These are phyloP conservation scores for Amanita exitialis DNA, from an alignment of 768 basidiomycete genomes.

Conservation along the genomic window DNA sequence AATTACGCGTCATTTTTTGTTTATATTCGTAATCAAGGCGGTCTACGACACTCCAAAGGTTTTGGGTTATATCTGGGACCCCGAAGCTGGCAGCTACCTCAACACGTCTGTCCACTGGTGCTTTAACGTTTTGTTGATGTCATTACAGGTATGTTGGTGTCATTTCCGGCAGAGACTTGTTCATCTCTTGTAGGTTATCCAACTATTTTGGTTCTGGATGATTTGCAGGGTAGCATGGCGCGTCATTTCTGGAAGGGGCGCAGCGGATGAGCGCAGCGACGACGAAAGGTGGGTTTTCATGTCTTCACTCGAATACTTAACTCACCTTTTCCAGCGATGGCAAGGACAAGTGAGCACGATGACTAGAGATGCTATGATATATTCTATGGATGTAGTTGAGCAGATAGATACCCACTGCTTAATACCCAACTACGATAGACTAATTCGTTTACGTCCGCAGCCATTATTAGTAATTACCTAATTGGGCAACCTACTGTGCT, in stretches of 20 bases:
- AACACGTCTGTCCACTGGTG: constrained; percentile 29
- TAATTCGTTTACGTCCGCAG: constrained; percentile 1
- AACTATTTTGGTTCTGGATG: constrained; percentile 79
- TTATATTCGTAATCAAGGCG: constrained; percentile 55
- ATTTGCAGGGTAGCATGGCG: constrained; percentile 78
- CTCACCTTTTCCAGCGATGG: neutral
- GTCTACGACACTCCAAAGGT: constrained; percentile 38
- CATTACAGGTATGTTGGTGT: constrained; percentile 46
- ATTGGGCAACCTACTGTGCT: constrained; percentile 4
- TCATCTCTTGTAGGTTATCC: constrained; percentile 41
- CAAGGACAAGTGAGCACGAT: neutral
- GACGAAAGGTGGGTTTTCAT: constrained; percentile 36
- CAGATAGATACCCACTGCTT: neutral
- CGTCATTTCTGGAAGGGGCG: constrained; percentile 62
- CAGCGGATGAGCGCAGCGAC: constrained; percentile 81
- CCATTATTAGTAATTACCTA: constrained; percentile 6
- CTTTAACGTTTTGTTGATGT: constrained; percentile 47
- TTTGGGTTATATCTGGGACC: constrained; percentile 49
- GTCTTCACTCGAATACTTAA: neutral
- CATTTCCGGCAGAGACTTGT: constrained; percentile 2
- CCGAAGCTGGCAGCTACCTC: constrained; percentile 45
- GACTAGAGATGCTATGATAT: neutral
- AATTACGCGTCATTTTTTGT: constrained; percentile 79
- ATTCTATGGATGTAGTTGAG: neutral
- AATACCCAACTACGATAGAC: neutral